Evolutionary conservation across 75 land plant genomes (phyloP).

Genomic region (Azolla pinnata): DNA sequence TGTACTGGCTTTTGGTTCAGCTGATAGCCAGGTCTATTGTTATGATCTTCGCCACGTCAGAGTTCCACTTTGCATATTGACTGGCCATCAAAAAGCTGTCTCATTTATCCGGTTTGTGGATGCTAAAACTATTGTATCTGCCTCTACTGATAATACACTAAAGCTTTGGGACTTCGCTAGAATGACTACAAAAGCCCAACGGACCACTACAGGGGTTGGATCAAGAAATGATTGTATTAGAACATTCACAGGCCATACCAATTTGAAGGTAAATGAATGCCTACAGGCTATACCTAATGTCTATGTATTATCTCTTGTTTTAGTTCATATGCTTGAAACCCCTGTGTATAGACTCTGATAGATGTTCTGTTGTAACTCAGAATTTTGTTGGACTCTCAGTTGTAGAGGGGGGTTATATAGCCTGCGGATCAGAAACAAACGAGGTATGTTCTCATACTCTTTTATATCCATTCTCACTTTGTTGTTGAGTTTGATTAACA

Average conservation of each 20-base stretch:
- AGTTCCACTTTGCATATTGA: constrained; percentile 68
- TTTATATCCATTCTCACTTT: background rate
- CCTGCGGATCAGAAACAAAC: constrained; percentile 96
- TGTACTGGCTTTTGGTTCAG: constrained; percentile 75
- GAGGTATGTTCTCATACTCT: constrained; percentile 36
- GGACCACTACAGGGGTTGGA: constrained; percentile 11
- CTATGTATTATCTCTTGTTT: background rate
- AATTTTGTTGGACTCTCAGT: constrained; percentile 88
- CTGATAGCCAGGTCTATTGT: constrained; percentile 77
- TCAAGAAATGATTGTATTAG: constrained; percentile 53
- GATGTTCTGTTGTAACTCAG: constrained; percentile 22
- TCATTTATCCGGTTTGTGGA: constrained; percentile 85
- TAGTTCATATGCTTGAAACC: background rate
- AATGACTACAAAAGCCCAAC: constrained; percentile 19
- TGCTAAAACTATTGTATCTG: constrained; percentile 59
- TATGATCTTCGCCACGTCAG: constrained; percentile 70
- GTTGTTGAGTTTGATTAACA: background rate
- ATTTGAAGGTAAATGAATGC: constrained; percentile 60
- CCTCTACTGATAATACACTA: constrained; percentile 84
- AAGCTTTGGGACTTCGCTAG: constrained; percentile 84
- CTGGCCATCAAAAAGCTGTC: constrained; percentile 80
- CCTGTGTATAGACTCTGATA: background rate
- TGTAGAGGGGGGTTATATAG: constrained; percentile 71
- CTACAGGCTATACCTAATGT: background rate
- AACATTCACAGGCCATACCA: constrained; percentile 77